phyloP scores from a whole-genome alignment of 2,329 filamentous ascomycete genomes.

The Colletotrichum paranaense region DNA sequence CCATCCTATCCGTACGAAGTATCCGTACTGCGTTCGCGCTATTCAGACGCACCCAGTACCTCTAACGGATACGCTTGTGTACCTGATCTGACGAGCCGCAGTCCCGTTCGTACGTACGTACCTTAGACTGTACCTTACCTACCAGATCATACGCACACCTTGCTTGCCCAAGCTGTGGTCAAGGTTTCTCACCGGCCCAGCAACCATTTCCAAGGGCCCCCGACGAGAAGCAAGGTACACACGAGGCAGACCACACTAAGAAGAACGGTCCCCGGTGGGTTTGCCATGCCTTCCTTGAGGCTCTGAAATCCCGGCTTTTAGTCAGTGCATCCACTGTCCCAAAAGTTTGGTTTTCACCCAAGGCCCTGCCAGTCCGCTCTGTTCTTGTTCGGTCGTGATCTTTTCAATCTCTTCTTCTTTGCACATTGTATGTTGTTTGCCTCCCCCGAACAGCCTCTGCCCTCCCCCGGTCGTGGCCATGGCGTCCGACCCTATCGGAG shows the following conservation, averaged over 20 bases:
- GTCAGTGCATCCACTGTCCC: constrained; percentile 35
- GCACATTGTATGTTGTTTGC: constrained; percentile 22
- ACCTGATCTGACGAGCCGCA: constrained; percentile 14
- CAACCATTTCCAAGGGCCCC: background rate
- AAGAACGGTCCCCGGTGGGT: constrained; percentile 28
- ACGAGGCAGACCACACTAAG: constrained; percentile 24
- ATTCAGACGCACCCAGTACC: constrained; percentile 5
- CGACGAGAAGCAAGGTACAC: constrained; percentile 6
- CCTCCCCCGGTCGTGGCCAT: constrained; percentile 32
- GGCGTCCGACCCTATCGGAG: constrained; percentile 35
- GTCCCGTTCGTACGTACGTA: background rate
- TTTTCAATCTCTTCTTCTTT: background rate
- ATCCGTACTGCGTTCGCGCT: background rate
- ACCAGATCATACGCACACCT: background rate
- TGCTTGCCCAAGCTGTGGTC: background rate
- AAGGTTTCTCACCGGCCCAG: background rate
- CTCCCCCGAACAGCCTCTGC: constrained; percentile 15
- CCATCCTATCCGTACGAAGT: background rate
- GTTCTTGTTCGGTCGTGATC: background rate
- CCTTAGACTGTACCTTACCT: constrained; percentile 10
- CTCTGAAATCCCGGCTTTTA: constrained; percentile 34
- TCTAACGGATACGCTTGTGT: constrained; percentile 4
- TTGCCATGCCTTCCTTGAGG: constrained; percentile 34
- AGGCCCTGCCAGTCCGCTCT: background rate
- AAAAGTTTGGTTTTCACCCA: constrained; percentile 30